Base-by-base conservation (phyloP, 2,329 filamentous ascomycete species). In the Pezicula rhizophila region DNA sequence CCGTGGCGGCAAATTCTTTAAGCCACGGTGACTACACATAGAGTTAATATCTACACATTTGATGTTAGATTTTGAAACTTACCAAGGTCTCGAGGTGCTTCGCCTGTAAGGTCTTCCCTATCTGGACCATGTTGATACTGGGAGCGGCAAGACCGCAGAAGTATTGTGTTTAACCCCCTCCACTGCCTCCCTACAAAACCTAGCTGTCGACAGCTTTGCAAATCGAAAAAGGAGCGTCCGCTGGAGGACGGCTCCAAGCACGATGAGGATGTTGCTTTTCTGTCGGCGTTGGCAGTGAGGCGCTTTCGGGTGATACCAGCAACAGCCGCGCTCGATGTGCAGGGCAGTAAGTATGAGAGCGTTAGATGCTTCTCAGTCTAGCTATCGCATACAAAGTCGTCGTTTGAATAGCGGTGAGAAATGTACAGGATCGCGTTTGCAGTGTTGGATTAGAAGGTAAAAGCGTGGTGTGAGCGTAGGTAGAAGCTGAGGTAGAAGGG, bases 11-110 rank as follows among this genome's bases (percentile, higher is more conserved):
- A 64, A 91, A 97, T 47, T 85, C 78, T 68, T 85, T 80, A 57
- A 97, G 79, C 76, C 87, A 95, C 58, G 89, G 85, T 68, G 93
- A 96, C 89, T 96, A 58, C 42, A 56, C 18, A 44, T 15, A 14
- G n/a, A 7, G 46, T 60, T 44, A 64, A 57, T 17, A 55, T 47
- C 48, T 54, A 28, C 15, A 45, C 20, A 53, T 35, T 41, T 37
- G 39, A 23, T 44, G 18, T 31, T 15, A 26, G 39, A n/a, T 28
- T 38, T 33, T 15, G 17, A 38, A 39, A 66, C 77, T 67, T 71
- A 85, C 82, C 75, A 84, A 63, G 26, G 79, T 84, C 69, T 85
- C 82, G 69, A 74, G 76, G 65, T 85, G 82, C 71, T 84, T 85
- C 52, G 74, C 64, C 69, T 83, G 80, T 71, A 84, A 80, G 57